phyloP scores from a whole-genome alignment of 2,329 filamentous ascomycete genomes.

The Aureobasidium sp. region DNA sequence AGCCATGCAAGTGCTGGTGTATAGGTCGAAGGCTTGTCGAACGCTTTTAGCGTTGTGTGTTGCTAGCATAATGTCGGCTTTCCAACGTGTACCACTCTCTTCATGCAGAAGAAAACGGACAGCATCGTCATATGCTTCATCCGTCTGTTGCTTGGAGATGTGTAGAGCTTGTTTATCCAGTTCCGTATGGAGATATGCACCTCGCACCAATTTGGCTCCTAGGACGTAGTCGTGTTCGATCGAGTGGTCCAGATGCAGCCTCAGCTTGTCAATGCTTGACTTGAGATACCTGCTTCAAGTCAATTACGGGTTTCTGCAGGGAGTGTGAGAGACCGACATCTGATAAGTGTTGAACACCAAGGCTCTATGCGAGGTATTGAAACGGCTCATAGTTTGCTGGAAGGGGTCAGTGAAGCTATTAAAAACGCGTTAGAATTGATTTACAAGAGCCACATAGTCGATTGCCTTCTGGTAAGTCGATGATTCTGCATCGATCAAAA shows the following conservation, averaged over 20 bases:
- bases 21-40: background rate
- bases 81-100: background rate
- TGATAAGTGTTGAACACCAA: conserved; percentile 4
- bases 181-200: background rate
- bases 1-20: background rate
- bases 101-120: background rate
- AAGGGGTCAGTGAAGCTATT: background rate
- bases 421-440: background rate
- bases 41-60: conserved; percentile 1
- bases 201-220: conserved; percentile 1
- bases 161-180: background rate
- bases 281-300: background rate
- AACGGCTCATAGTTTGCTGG: background rate
- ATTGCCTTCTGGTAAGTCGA: background rate
- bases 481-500: conserved; percentile 5
- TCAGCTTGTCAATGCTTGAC: background rate
- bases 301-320: background rate
- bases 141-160: background rate
- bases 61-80: background rate
- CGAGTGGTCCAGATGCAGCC: background rate
- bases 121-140: background rate
- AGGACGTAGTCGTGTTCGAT: background rate
- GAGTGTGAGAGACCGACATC: background rate
- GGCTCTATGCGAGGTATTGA: conserved; percentile 1
- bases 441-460: background rate